Conservation (phyloP, 345 rosid species). For the Eucalyptus fibrosa region DNA sequence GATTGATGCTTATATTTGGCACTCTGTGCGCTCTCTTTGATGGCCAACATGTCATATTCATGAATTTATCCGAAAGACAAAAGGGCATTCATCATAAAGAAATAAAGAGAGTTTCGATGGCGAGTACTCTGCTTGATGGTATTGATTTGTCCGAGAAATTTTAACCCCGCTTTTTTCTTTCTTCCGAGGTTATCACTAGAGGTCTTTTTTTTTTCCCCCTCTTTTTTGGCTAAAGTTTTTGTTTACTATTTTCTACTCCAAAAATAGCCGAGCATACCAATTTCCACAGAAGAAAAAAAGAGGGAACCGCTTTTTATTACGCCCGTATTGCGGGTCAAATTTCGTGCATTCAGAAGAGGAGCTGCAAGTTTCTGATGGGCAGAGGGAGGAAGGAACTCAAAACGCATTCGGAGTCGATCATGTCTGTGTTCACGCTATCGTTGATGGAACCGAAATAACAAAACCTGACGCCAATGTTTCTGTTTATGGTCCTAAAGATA, state of each 20-base stretch:
- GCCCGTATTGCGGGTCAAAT: not conserved
- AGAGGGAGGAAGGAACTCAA: not conserved
- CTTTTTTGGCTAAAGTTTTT: not conserved
- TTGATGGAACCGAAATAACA: not conserved
- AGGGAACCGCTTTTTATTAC: not conserved
- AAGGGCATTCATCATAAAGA: not conserved
- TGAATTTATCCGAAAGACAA: not conserved
- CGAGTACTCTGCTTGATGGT: not conserved
- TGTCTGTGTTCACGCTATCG: not conserved
- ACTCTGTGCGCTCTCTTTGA: not conserved
- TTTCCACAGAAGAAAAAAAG: not conserved
- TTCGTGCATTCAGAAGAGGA: not conserved
- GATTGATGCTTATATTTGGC: not conserved
- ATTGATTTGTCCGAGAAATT: not conserved
- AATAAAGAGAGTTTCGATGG: not conserved
- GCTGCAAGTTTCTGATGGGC: not conserved
- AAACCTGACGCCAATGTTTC: not conserved
- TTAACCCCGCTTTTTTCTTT: not conserved
- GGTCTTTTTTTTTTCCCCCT: not conserved
- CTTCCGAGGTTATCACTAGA: not conserved
- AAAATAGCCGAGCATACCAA: not conserved
- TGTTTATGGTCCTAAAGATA: not conserved
- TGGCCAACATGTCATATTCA: not conserved
- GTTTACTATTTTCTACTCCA: not conserved
- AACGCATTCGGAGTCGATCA: not conserved